Evolutionary conservation across 768 basidiomycete genomes (phyloP).

Genomic region (Phanerochaete sordida): DNA sequence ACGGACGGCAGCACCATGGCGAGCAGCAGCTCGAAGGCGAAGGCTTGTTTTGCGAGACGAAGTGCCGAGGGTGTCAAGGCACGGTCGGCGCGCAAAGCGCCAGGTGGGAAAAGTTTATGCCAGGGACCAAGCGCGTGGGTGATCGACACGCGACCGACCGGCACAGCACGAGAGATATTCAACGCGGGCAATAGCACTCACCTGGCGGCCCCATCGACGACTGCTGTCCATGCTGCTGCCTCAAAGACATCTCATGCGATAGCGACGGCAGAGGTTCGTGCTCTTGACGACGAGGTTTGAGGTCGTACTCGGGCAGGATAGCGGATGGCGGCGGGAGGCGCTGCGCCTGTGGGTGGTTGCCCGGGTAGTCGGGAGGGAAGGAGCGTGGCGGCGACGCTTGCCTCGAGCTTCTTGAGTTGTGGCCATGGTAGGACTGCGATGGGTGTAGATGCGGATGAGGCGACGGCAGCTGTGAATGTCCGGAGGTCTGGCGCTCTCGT

Average conservation of each 20-base stretch:
- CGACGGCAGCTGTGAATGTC: conserved; percentile 15
- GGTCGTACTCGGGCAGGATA: conserved; percentile 17
- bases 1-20: too few relatives aligned
- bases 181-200: conserved; percentile 1
- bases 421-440: conserved; percentile 15
- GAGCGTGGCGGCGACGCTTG: conserved; percentile 14
- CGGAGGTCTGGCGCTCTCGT: background rate
- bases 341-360: conserved; percentile 11
- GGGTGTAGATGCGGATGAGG: conserved; percentile 16
- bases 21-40: too few relatives aligned
- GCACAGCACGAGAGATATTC: background rate
- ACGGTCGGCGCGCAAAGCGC: background rate
- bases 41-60: too few relatives aligned
- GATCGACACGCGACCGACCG: conserved; percentile 7
- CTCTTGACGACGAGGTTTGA: conserved; percentile 14
- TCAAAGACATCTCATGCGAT: conserved; percentile 18
- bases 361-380: conserved; percentile 9
- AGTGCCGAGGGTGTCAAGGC: too few relatives aligned
- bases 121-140: background rate
- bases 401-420: conserved; percentile 15
- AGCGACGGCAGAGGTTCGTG: conserved; percentile 13
- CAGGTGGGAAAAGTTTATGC: background rate
- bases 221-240: conserved; percentile 5
- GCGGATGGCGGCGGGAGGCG: conserved; percentile 22
- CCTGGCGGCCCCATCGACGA: conserved; percentile 8